phyloP scores from a whole-genome alignment of 805 yeast species.

The Naumovozyma baii region DNA sequence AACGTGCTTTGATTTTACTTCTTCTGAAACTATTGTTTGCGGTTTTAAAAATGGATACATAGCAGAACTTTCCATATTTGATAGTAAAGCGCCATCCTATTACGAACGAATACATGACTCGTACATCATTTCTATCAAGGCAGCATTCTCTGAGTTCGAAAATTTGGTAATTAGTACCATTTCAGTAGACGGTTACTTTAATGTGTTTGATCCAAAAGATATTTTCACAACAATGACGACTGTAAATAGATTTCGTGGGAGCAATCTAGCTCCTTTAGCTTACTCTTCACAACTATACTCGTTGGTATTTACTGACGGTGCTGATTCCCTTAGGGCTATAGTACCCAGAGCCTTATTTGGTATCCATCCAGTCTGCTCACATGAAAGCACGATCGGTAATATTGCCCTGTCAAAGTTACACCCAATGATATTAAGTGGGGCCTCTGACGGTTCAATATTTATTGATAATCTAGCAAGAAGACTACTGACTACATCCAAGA shows the following conservation, averaged over 20 bases:
- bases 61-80: constrained; percentile 42
- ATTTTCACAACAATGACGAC: constrained; percentile 24
- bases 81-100: constrained; percentile 29
- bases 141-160: constrained; percentile 31
- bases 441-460: constrained; percentile 40
- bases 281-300: constrained; percentile 31
- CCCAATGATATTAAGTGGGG: constrained; percentile 40
- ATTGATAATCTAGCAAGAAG: constrained; percentile 35
- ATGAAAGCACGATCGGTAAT: constrained; percentile 34
- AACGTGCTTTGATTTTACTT: constrained; percentile 41
- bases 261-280: constrained; percentile 20
- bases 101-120: constrained; percentile 33
- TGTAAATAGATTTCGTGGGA: constrained; percentile 28
- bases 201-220: constrained; percentile 31
- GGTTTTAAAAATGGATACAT: constrained; percentile 53
- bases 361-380: constrained; percentile 30
- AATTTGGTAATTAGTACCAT: constrained; percentile 28
- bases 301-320: constrained; percentile 36
- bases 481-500: constrained; percentile 29
- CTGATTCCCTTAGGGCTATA: constrained; percentile 29
- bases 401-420: constrained; percentile 36
- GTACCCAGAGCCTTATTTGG: constrained; percentile 32
- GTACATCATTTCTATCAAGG: constrained; percentile 29
- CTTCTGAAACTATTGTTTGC: constrained; percentile 37
- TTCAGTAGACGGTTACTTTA: constrained; percentile 36